Conservation (phyloP, 495 filamentous ascomycete genomes). For the Evernia prunastri region DNA sequence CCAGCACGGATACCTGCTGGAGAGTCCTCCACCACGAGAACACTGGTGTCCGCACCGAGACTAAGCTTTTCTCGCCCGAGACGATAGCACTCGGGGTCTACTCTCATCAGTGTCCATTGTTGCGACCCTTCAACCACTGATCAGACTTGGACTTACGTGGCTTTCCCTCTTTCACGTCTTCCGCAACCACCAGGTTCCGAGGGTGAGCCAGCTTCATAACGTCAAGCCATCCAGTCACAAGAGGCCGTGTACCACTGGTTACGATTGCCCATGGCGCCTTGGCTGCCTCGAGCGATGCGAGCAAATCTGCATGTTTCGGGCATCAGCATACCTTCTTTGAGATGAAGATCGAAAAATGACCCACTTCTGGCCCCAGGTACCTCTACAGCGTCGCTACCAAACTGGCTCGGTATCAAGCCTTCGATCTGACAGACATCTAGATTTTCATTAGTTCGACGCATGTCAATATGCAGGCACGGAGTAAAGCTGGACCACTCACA, state of each 20-base stretch:
- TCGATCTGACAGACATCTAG: conserved; percentile 76
- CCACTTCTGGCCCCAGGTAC: conserved; percentile 58
- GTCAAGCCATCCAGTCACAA: conserved; percentile 80
- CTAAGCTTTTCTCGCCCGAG: conserved; percentile 61
- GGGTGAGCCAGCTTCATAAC: conserved; percentile 70
- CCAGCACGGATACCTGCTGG: conserved; percentile 87
- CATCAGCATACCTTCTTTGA: background rate
- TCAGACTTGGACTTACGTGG: conserved; percentile 36
- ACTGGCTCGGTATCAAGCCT: conserved; percentile 64
- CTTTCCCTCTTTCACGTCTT: conserved; percentile 81
- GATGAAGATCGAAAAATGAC: background rate
- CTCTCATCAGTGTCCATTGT: conserved; percentile 32
- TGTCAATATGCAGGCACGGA: conserved; percentile 6
- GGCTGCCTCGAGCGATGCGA: conserved; percentile 50
- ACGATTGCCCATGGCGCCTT: conserved; percentile 82
- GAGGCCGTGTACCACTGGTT: conserved; percentile 75
- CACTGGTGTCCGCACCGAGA: conserved; percentile 41
- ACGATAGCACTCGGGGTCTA: conserved; percentile 68
- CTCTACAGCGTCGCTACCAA: conserved; percentile 72
- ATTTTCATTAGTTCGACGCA: conserved; percentile 5
- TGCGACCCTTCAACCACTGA: background rate
- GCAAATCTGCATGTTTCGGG: conserved; percentile 32
- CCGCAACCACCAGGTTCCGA: conserved; percentile 69
- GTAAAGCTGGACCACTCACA: conserved; percentile 52
- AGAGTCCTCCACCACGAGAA: conserved; percentile 86